These are phyloP conservation scores for Lophium mytilinum DNA, from an alignment of 495 filamentous ascomycete genomes.

Conservation along the genomic window DNA sequence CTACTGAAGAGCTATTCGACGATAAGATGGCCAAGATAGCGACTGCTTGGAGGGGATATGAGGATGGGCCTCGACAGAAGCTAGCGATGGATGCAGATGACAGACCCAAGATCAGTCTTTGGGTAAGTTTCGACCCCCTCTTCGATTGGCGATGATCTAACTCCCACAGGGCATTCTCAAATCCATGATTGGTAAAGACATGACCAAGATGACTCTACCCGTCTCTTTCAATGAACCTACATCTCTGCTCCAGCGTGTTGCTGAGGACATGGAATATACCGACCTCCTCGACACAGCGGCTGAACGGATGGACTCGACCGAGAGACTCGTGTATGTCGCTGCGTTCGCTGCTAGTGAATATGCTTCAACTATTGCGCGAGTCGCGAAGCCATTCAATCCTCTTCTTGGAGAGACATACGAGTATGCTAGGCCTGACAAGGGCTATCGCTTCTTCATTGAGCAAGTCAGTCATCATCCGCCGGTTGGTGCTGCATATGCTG, in stretches of 20 bases:
- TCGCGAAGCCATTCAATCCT: conserved; percentile 97
- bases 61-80: conserved; percentile 67
- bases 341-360: conserved; percentile 95
- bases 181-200: conserved; percentile 99
- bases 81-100: conserved; percentile 90
- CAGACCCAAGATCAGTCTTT: conserved; percentile 86
- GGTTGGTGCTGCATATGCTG: conserved; percentile 87
- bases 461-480: conserved; percentile 98
- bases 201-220: conserved; percentile 98
- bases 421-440: conserved; percentile 89
- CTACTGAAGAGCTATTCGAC: conserved; percentile 41
- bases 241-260: conserved; percentile 88
- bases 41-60: conserved; percentile 80
- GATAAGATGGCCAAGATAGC: conserved; percentile 51
- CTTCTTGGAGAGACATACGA: conserved; percentile 95
- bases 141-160: not conserved
- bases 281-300: conserved; percentile 88
- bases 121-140: conserved; percentile 52
- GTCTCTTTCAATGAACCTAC: conserved; percentile 99
- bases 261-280: conserved; percentile 96
- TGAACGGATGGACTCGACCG: conserved; percentile 74
- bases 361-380: conserved; percentile 89
- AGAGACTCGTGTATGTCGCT: conserved; percentile 92
- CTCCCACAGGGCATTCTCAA: conserved; percentile 78
- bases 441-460: conserved; percentile 96